Conservation (phyloP, 164 flowering plant genomes). For the Litsea cubeba region DNA sequence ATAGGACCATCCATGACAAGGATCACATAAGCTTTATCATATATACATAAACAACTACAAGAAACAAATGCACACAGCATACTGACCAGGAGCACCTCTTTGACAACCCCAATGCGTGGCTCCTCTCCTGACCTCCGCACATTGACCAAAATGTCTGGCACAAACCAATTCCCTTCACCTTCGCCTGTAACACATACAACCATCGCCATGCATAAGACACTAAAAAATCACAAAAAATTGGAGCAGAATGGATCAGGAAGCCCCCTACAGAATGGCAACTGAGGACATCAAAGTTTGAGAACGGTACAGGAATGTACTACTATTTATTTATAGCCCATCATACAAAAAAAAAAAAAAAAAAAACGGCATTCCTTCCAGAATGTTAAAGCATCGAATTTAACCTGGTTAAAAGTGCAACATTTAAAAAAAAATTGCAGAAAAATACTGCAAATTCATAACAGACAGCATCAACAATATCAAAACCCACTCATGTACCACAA, state of each 20-base stretch:
- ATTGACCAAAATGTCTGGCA: constrained; percentile 84
- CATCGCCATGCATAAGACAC: neutral
- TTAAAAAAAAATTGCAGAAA: no score
- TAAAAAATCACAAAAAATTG: neutral
- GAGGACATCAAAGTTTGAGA: neutral
- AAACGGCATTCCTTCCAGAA: no score
- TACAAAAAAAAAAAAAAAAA: no score
- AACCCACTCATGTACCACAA: no score
- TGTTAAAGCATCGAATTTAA: no score
- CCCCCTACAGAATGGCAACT: neutral
- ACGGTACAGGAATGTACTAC: no score
- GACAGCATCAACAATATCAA: no score
- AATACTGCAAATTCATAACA: no score
- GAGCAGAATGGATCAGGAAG: neutral
- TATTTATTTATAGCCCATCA: no score
- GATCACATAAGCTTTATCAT: neutral
- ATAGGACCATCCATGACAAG: neutral
- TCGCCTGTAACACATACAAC: constrained; percentile 50
- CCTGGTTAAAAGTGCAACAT: no score
- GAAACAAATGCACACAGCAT: neutral
- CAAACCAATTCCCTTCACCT: constrained; percentile 63
- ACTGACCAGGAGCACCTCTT: constrained; percentile 79
- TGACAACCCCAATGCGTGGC: constrained; percentile 47
- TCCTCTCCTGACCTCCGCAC: constrained; percentile 71
- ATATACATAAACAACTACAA: neutral